Evolutionary conservation across 371 early-diverging fungal genomes (phyloP).

Genomic region (Zychaea mexicana): DNA sequence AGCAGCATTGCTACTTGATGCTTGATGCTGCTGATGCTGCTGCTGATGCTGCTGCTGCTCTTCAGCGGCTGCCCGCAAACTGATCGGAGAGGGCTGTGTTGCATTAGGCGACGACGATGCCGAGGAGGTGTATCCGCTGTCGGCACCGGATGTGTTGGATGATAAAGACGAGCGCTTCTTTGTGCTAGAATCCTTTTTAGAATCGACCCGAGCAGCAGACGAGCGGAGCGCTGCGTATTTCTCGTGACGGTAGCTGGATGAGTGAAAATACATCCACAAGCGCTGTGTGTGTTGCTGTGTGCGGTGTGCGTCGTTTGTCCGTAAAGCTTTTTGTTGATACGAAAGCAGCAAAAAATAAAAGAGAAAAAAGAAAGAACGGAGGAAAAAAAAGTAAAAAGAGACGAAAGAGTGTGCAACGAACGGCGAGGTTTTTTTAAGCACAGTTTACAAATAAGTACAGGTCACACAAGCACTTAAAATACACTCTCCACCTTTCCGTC

Average conservation of each 20-base stretch:
- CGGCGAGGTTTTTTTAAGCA: background rate
- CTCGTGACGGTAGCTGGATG: slow-evolving; percentile 43
- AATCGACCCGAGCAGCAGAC: slow-evolving; percentile 14
- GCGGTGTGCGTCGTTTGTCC: background rate
- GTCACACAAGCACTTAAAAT: background rate
- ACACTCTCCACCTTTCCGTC: background rate
- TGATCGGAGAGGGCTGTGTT: slow-evolving; percentile 14
- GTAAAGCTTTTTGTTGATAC: background rate
- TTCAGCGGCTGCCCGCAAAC: slow-evolving; percentile 9
- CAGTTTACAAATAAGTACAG: background rate
- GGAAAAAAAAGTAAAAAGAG: slow-evolving; percentile 14
- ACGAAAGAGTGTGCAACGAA: slow-evolving; percentile 1
- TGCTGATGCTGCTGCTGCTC: slow-evolving; percentile 5
- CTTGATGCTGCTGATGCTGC: slow-evolving; percentile 4
- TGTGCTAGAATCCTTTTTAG: slow-evolving; percentile 1
- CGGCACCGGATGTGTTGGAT: slow-evolving; percentile 37
- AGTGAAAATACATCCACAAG: slow-evolving; percentile 41
- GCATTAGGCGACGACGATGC: slow-evolving; percentile 32
- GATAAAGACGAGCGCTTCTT: slow-evolving; percentile 34
- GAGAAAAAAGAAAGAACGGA: slow-evolving; percentile 12
- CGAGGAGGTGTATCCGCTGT: slow-evolving; percentile 47
- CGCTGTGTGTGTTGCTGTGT: background rate
- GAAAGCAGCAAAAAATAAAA: background rate
- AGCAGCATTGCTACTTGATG: too few relatives aligned
- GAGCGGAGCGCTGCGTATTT: slow-evolving; percentile 31